phyloP scores from a whole-genome alignment of 371 early-diverging fungal genomes.

The Sporodiniella umbellata region DNA sequence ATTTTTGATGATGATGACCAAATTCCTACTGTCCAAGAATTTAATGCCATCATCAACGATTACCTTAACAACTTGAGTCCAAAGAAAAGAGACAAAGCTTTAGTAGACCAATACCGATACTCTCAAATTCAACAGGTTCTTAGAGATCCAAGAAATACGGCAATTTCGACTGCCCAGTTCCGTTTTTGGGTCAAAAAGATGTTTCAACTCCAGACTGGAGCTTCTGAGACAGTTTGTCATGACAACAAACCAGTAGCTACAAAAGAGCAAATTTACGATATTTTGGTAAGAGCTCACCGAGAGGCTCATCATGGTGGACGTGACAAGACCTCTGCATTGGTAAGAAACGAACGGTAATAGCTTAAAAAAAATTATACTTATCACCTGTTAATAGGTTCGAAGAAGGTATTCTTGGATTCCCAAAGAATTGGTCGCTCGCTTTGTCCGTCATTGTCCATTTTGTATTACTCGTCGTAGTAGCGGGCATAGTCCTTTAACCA shows the following conservation, averaged over 20 bases:
- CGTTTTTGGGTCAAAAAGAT: slow-evolving; percentile 68
- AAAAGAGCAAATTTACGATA: slow-evolving; percentile 59
- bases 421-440: slow-evolving; percentile 33
- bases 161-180: slow-evolving; percentile 65
- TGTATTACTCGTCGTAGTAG: slow-evolving; percentile 35
- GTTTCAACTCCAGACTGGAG: slow-evolving; percentile 48
- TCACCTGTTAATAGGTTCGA: slow-evolving; percentile 24
- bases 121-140: slow-evolving; percentile 54
- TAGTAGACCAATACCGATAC: slow-evolving; percentile 54
- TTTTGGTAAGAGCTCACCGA: slow-evolving; percentile 55
- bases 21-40: slow-evolving; percentile 38
- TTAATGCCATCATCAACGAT: slow-evolving; percentile 45
- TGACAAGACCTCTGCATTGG: slow-evolving; percentile 66
- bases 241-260: slow-evolving; percentile 60
- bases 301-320: slow-evolving; percentile 62
- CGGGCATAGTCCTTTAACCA: slow-evolving; percentile 18
- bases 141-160: slow-evolving; percentile 57
- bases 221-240: slow-evolving; percentile 50
- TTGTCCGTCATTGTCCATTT: slow-evolving; percentile 35
- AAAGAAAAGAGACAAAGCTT: slow-evolving; percentile 62
- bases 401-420: slow-evolving; percentile 36
- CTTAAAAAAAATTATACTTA: neutral
- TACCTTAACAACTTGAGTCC: slow-evolving; percentile 53
- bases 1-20: slow-evolving; percentile 39
- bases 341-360: slow-evolving; percentile 14